Base-by-base conservation (phyloP, 116 monocot species). In the Papilionanthe hybrid region DNA sequence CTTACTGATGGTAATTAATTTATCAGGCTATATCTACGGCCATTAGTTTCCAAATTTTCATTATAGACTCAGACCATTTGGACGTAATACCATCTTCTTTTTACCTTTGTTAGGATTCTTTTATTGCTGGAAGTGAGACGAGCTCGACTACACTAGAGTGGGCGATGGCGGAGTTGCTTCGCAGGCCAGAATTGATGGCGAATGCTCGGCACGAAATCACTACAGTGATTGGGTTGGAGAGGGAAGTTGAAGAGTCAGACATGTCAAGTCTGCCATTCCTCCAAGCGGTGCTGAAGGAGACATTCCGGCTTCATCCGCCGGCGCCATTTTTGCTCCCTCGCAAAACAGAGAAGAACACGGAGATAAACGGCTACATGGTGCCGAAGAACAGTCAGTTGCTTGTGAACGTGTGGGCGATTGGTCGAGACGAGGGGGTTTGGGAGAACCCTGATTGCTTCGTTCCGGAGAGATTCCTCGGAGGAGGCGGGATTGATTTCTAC, bases 261-360 rank as follows among this genome's bases (percentile, higher is more conserved):
- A 78, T 83, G 23, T 8, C 22, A 2, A 8, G 20, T 12, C 71
- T 86, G 22, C 72, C 79, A 0, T 83, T 71, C 29, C 77, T 86
- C n/a, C 79, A 53, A 30, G 83, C 86, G 0, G 80, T 83, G 32
- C 55, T 83, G 25, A 83, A 80, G 74, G 86, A 86, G 56, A n/a
- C n/a, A n/a, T 23, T 86, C 41, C 55, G 83, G 57, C 71, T 86
- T 25, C 86, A 86, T 57, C 83, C 83, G 37, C 63, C 86, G 42
- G 44, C 66, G 9, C 77, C 86, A 2, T 50, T 86, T 20, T 42
- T 83, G 32, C 29, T 85, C 1, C 86, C 82, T 19, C 86, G 58
- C 63, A 49, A 72, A 58, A 25, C 80, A 9, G 78, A 78, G 72
- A 1, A 32, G 9, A 44, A 2, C 22, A 42, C 42, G 12, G 79